Evolutionary conservation across 768 basidiomycete genomes (phyloP), one percentile per base, ranked within the genome.

Genomic region (Artomyces pyxidatus): DNA sequence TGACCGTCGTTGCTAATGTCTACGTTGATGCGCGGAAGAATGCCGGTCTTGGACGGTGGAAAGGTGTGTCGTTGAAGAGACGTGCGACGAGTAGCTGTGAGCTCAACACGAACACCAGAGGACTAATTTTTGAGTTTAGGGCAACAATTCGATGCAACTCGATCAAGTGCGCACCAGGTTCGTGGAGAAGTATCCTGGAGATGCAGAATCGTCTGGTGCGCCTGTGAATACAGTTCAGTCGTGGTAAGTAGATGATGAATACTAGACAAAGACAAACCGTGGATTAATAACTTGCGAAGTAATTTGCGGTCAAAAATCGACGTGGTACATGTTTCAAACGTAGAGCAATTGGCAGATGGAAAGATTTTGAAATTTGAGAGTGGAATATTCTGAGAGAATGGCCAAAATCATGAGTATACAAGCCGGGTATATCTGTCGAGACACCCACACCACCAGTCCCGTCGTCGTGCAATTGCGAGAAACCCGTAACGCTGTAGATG

Each of bases 1-100:
- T 76, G 73, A 1, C 79, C 80, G 55, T 83, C 82, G 53, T 81
- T 78, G 3, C 79, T 78, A 42, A 83, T 68, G 49, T 84, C 82
- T 9, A 83, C 68, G n/a, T 75, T 63, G 22, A 84, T 72, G 4
- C 78, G 72, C 1, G 80, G 81, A 22, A 57, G 52, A 12, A 28
- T 8, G 19, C 25, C 40, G 6, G 25, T 42, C 7, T 54, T 47
- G 32, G 50, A 51, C 8, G 56, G 42, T 2, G 63, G 64, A 51
- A 66, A 66, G 7, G 63, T 65, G 45, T 65, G 63, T 46, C 80
- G 71, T 55, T 83, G 81, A 6, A 84, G 59, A 8, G 78, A 79
- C 2, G 79, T 72, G 32, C 79, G 69, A 4, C 78, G 71, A 3
- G 79, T 81, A 5, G 80, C 68, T 2, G 81, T 80, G 0, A 83